Percentiles rank a stretch among this genome's conserved stretches.
phyloP scores from a whole-genome alignment of 331 rosid genomes.

The Quercus lobata region DNA sequence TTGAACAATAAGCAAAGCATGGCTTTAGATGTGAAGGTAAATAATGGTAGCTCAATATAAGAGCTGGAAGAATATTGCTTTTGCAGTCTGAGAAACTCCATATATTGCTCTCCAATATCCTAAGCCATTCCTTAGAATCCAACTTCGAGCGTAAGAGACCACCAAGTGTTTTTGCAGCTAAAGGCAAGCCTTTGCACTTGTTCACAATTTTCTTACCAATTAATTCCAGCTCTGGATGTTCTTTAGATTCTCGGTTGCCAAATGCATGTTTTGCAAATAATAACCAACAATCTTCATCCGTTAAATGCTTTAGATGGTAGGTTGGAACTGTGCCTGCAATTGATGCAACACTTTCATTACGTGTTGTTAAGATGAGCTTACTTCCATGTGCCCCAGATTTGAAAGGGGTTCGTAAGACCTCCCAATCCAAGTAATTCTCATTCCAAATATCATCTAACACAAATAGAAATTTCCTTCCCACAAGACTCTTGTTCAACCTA shows the following conservation, averaged over 20 bases:
- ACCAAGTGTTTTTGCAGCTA: background rate
- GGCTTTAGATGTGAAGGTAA: slow-evolving; percentile 17
- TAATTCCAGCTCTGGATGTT: background rate
- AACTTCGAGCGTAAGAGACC: background rate
- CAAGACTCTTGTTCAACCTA: background rate
- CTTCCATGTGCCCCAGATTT: background rate
- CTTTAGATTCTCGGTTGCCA: background rate
- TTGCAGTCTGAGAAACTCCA: background rate
- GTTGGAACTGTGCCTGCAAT: background rate
- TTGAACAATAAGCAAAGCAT: slow-evolving; percentile 17
- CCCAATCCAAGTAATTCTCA: background rate
- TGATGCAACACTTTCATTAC: background rate
- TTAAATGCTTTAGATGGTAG: background rate
- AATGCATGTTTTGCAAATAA: background rate
- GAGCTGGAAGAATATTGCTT: slow-evolving; percentile 10
- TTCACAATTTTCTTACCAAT: background rate
- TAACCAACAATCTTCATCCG: background rate
- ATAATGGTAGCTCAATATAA: slow-evolving; percentile 14
- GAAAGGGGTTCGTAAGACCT: background rate
- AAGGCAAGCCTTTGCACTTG: background rate
- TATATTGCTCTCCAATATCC: background rate
- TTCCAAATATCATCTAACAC: background rate
- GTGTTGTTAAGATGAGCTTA: background rate
- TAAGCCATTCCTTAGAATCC: background rate
- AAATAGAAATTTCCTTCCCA: background rate